Conservation (phyloP, 139 green algal genomes). For the Auxenochlorella pyrenoidosa region DNA sequence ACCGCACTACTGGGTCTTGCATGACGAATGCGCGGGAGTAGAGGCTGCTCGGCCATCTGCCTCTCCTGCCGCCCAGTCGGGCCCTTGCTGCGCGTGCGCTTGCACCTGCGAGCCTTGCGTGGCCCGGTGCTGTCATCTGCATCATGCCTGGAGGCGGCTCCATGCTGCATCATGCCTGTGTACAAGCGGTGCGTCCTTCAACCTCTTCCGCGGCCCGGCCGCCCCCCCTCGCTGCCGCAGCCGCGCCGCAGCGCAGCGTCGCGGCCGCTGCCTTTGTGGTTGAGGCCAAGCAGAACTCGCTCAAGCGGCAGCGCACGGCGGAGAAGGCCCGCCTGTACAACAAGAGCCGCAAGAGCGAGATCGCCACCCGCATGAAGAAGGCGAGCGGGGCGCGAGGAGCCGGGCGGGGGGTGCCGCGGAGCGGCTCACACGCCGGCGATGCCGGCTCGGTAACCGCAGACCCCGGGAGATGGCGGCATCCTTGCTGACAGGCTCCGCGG, state of each 20-base stretch:
- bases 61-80: too few relatives aligned
- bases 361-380: constrained; percentile 91
- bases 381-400: constrained; percentile 31
- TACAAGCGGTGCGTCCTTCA: too few relatives aligned
- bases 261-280: constrained; percentile 26
- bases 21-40: background rate
- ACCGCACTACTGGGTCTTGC: background rate
- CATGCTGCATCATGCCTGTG: too few relatives aligned
- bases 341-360: constrained; percentile 83
- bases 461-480: too few relatives aligned
- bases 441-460: too few relatives aligned
- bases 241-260: constrained; percentile 12
- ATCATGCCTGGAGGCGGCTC: too few relatives aligned
- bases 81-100: too few relatives aligned
- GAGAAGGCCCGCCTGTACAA: constrained; percentile 79
- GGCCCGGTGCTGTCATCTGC: too few relatives aligned
- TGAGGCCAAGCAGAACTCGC: constrained; percentile 63
- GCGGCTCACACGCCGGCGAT: background rate
- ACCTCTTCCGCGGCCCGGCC: too few relatives aligned
- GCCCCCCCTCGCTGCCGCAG: background rate
- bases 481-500: too few relatives aligned
- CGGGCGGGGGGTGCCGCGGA: background rate
- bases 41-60: too few relatives aligned
- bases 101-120: too few relatives aligned
- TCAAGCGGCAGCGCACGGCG: constrained; percentile 59